These are phyloP conservation scores for Colletotrichum sojae DNA, from an alignment of 2,329 filamentous ascomycete genomes.

Conservation along the genomic window DNA sequence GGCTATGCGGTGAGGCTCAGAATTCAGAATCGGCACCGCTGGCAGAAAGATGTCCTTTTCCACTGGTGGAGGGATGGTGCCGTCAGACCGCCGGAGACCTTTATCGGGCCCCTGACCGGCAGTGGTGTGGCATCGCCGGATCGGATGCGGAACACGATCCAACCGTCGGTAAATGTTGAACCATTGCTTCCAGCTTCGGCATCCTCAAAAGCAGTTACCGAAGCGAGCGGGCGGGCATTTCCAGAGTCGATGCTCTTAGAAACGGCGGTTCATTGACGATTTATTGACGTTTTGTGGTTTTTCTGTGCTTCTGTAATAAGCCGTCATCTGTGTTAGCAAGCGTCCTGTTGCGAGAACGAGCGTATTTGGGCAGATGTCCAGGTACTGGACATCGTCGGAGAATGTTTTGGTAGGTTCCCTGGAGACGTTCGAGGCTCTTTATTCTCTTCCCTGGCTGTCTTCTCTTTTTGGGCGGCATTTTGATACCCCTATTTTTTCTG, in stretches of 20 bases:
- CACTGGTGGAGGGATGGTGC: conserved; percentile 54
- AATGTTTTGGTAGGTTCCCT: neutral
- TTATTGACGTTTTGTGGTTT: too few species aligned
- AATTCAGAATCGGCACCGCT: conserved; percentile 52
- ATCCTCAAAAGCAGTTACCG: too few species aligned
- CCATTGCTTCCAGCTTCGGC: neutral
- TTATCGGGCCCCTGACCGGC: conserved; percentile 27
- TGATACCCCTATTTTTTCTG: conserved; percentile 19
- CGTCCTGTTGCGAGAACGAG: too few species aligned
- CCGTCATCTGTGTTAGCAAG: too few species aligned
- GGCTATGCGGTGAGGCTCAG: conserved; percentile 49
- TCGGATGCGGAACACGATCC: neutral
- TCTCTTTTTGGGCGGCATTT: conserved; percentile 15
- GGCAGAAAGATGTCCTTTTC: conserved; percentile 55
- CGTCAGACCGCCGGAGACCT: conserved; percentile 26
- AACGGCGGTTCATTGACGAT: too few species aligned
- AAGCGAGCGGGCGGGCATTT: too few species aligned
- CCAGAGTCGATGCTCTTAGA: too few species aligned
- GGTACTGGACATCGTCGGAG: neutral
- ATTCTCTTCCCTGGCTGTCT: neutral
- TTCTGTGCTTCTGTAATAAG: too few species aligned
- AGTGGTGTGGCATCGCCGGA: conserved; percentile 18
- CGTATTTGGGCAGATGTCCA: neutral
- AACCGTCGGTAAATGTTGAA: neutral
- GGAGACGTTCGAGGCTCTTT: neutral